Evolutionary conservation across 306 rosid genomes (phyloP).

Genomic region (cucumber (Cucumis sativus)): Cucumber_9930_V3 NC_026659.2:2268501-2269000

Average conservation of each 20-base stretch:
- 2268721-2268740: neutral
- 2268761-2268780: slow-evolving; percentile 54
- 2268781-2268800: slow-evolving; percentile 65
- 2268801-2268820: slow-evolving; percentile 65
- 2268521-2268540: slow-evolving; percentile 45
- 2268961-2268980: slow-evolving; percentile 52
- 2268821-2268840: slow-evolving; percentile 76
- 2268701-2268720: slow-evolving; percentile 7
- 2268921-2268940: slow-evolving; percentile 68
- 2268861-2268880: slow-evolving; percentile 65
- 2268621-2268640: slow-evolving; percentile 81
- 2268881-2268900: slow-evolving; percentile 81
- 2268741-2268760: slow-evolving; percentile 19
- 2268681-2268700: slow-evolving; percentile 74
- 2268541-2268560: slow-evolving; percentile 82
- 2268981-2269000: slow-evolving; percentile 83
- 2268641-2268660: slow-evolving; percentile 84
- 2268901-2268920: slow-evolving; percentile 71
- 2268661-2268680: slow-evolving; percentile 91
- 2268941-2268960: slow-evolving; percentile 50
- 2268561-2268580: slow-evolving; percentile 43
- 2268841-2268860: slow-evolving; percentile 44
- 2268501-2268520: neutral
- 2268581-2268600: slow-evolving; percentile 56
- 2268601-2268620: slow-evolving; percentile 59